A percentile compares a stretch with the other conserved stretches of the same genome.
These are phyloP conservation scores for Platanthera zijinensis DNA, from an alignment of 106 monocot genomes.

Conservation along the genomic window DNA sequence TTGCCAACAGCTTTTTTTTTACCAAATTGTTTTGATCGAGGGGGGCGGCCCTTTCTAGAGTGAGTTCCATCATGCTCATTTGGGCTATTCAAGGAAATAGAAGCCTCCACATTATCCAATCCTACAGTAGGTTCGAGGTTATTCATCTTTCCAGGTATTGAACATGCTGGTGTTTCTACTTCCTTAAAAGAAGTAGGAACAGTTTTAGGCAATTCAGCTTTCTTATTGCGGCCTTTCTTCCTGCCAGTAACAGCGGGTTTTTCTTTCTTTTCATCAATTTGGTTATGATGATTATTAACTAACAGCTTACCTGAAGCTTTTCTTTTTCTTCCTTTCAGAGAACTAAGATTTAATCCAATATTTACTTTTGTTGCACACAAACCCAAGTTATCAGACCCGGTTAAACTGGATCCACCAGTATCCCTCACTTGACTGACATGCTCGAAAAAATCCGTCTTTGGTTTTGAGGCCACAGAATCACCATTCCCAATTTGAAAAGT, in stretches of 20 bases:
- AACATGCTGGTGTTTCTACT: neutral
- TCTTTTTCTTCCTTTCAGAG: slow-evolving; percentile 7
- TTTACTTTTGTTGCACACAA: slow-evolving; percentile 11
- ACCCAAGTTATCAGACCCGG: slow-evolving; percentile 9
- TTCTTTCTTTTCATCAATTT: slow-evolving; percentile 20
- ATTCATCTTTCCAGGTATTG: slow-evolving; percentile 14
- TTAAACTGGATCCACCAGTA: slow-evolving; percentile 1
- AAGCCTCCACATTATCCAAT: slow-evolving; percentile 5
- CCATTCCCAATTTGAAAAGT: slow-evolving; percentile 25
- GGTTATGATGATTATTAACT: slow-evolving; percentile 8
- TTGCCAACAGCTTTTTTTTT: neutral
- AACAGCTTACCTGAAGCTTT: slow-evolving; percentile 4
- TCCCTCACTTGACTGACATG: slow-evolving; percentile 6
- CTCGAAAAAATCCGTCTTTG: slow-evolving; percentile 17
- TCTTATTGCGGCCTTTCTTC: slow-evolving; percentile 11
- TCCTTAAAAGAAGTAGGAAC: slow-evolving; percentile 19
- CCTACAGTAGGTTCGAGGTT: neutral
- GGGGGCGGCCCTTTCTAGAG: slow-evolving; percentile 24
- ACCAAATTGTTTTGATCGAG: slow-evolving; percentile 17
- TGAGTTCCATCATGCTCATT: slow-evolving; percentile 6
- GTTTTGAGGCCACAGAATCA: slow-evolving; percentile 20
- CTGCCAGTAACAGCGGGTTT: neutral
- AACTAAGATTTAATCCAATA: slow-evolving; percentile 1
- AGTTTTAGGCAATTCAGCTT: neutral
- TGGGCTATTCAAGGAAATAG: neutral